These are phyloP conservation scores for Morella rubra DNA, from an alignment of 306 rosid species.

Conservation along the genomic window DNA sequence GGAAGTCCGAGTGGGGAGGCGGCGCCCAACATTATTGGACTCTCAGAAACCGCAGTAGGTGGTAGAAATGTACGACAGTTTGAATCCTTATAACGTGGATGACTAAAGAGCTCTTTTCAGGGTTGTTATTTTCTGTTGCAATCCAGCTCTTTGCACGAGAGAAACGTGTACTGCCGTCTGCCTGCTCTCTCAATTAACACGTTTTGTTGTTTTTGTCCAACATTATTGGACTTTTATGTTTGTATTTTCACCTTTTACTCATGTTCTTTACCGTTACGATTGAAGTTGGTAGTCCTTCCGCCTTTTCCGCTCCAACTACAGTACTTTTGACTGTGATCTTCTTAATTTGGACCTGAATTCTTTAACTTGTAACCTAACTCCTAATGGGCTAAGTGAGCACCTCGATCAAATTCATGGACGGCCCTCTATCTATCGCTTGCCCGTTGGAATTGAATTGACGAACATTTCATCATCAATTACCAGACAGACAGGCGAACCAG, in stretches of 20 bases:
- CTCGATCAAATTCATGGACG: too few relatives aligned
- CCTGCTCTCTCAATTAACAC: too few relatives aligned
- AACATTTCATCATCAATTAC: too few relatives aligned
- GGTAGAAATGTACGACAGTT: background rate
- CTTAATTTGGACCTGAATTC: background rate
- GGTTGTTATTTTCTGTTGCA: background rate
- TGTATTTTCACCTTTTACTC: background rate
- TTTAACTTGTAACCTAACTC: background rate
- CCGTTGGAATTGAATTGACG: too few relatives aligned
- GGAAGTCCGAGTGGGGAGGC: background rate
- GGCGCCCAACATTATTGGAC: too few relatives aligned
- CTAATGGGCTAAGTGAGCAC: too few relatives aligned
- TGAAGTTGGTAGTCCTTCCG: background rate
- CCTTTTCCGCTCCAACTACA: background rate
- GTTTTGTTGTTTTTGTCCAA: too few relatives aligned
- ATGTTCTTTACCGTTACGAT: background rate
- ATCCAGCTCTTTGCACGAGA: background rate
- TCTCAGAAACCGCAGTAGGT: too few relatives aligned
- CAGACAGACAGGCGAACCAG: too few relatives aligned
- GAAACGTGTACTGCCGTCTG: background rate
- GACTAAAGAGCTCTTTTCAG: background rate
- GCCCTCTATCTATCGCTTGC: too few relatives aligned
- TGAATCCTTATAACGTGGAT: background rate
- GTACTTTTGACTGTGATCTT: background rate
- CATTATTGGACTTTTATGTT: too few relatives aligned